Evolutionary conservation across 2,329 filamentous ascomycete genomes (phyloP), one percentile per base, ranked within the genome.

Genomic region (Aureobasidium sp.): DNA sequence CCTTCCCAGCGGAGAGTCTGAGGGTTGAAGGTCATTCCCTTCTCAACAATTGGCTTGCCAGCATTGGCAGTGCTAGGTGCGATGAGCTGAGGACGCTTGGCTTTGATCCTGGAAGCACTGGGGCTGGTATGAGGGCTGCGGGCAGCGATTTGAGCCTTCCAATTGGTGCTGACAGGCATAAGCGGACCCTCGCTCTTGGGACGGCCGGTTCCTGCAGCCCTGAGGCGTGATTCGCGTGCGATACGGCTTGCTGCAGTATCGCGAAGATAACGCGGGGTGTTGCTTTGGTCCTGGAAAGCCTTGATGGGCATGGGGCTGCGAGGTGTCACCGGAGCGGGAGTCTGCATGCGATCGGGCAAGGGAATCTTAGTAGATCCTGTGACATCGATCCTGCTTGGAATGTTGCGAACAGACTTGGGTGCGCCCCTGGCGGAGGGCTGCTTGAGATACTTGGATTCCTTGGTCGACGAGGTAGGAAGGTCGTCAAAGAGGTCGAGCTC

Each of bases 1-100:
- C 94, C 94, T 79, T 99, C 94, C 94, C 94, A 99, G 55, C 86
- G 84, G 70, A 87, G 94, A 9, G 90, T 89, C 31, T 83, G 80
- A 7, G 94, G 90, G 70, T 99, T 97, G 73, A 96, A 99, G 61
- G 86, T 87, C 94, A 99, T 99, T 66, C 93, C 94, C 74, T 96
- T 94, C 64, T 96, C 84, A 70, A 87, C 31, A 25, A 62, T 63
- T 52, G 62, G 59, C 42, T 65, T 65, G 62, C 56, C 57, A 20
- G 41, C 52, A 49, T 62, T 63, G 34, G 59, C 42, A 34, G 62
- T 59, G 48, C 57, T 61, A 36, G 64, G 64, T 15, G 62, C 51
- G 39, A 65, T 65, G 37, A 65, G 48, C 73, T 93, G 67, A 73
- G 73, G 67, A 55, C 75, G 72, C 59, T 73, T 76, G 17, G 75